Evolutionary conservation across 805 yeast genomes (phyloP).

Genomic region (Metschnikowia reukaufii): DNA sequence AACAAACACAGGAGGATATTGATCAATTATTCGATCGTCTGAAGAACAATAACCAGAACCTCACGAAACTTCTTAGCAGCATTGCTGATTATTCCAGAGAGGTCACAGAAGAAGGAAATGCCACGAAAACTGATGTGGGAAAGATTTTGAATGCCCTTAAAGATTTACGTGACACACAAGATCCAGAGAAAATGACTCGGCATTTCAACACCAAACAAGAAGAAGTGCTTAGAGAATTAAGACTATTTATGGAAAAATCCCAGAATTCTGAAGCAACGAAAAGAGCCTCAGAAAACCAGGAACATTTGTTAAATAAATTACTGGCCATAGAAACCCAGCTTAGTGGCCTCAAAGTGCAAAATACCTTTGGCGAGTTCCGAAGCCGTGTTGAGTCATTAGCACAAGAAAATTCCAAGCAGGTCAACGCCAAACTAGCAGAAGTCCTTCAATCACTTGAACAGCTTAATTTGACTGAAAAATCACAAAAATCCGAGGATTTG

Average conservation of each 20-base stretch:
- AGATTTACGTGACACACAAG: constrained; percentile 4
- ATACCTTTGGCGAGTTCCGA: constrained; percentile 10
- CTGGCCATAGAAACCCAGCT: constrained; percentile 10
- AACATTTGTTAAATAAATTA: constrained; percentile 2
- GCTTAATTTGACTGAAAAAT: background rate
- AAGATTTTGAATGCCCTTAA: constrained; percentile 24
- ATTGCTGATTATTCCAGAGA: constrained; percentile 36
- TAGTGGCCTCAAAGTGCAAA: constrained; percentile 8
- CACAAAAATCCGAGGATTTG: background rate
- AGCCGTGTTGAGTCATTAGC: constrained; percentile 10
- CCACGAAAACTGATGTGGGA: constrained; percentile 32
- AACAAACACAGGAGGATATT: constrained; percentile 37
- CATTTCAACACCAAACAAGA: constrained; percentile 4
- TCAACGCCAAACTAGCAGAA: constrained; percentile 9
- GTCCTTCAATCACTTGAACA: constrained; percentile 8
- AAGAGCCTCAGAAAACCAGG: background rate
- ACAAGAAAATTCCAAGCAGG: constrained; percentile 10
- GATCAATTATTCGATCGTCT: constrained; percentile 38
- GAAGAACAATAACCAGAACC: constrained; percentile 40
- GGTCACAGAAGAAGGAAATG: constrained; percentile 36
- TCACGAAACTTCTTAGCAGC: constrained; percentile 35
- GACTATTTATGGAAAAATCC: background rate
- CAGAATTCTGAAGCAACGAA: background rate
- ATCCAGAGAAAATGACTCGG: background rate
- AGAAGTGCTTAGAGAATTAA: background rate